Conservation (phyloP, 2,329 filamentous ascomycete species). For the Grosmannia penicillata region DNA sequence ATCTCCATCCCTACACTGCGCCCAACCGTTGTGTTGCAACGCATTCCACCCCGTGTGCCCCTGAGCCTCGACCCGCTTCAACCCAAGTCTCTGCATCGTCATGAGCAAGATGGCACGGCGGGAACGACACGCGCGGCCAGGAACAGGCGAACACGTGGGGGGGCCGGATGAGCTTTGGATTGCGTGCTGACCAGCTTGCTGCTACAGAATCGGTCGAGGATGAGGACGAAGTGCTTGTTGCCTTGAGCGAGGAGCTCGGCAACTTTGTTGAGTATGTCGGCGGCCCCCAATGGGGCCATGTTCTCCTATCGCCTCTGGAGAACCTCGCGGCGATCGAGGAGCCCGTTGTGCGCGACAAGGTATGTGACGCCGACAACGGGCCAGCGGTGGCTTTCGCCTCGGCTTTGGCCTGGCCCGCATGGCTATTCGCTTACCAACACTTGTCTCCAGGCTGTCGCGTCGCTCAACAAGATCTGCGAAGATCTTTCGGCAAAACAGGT, state of each 20-base stretch:
- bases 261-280: constrained; percentile 97
- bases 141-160: neutral
- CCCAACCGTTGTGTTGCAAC: neutral
- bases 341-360: constrained; percentile 95
- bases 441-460: constrained; percentile 71
- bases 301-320: constrained; percentile 91
- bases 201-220: constrained; percentile 88
- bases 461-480: constrained; percentile 96
- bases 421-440: neutral
- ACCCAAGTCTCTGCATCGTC: too few species aligned
- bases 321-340: constrained; percentile 98
- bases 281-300: constrained; percentile 83
- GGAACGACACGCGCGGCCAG: neutral
- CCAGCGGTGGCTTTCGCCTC: neutral
- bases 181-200: constrained; percentile 2
- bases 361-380: constrained; percentile 26
- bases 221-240: constrained; percentile 95
- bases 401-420: neutral
- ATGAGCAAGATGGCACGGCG: too few species aligned
- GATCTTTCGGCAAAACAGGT: constrained; percentile 84
- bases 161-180: neutral
- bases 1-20: neutral
- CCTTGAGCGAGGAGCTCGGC: constrained; percentile 90
- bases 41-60: too few species aligned
- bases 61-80: too few species aligned